phyloP scores from a whole-genome alignment of 495 filamentous ascomycete genomes.

The Cercophora scortea region DNA sequence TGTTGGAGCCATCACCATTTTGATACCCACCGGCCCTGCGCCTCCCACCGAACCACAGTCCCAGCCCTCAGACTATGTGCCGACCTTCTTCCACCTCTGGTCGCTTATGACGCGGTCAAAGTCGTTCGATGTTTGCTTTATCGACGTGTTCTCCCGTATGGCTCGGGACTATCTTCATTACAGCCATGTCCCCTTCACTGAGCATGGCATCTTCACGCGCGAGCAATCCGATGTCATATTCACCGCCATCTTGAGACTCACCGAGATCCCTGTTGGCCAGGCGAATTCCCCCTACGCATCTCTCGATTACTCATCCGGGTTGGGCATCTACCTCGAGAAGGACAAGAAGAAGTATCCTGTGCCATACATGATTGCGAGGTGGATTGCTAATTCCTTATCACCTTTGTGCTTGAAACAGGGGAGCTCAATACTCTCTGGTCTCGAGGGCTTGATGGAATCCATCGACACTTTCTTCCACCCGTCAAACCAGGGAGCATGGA shows the following conservation, averaged over 20 bases:
- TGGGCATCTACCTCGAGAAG: conserved; percentile 78
- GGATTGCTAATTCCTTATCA: conserved; percentile 91
- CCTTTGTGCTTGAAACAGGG: conserved; percentile 71
- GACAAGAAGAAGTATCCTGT: conserved; percentile 89
- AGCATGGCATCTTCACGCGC: conserved; percentile 83
- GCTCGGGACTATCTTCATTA: conserved; percentile 73
- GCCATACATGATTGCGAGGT: conserved; percentile 86
- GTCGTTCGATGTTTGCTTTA: conserved; percentile 74
- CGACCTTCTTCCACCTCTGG: conserved; percentile 94
- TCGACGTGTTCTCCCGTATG: conserved; percentile 83
- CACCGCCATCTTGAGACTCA: conserved; percentile 77
- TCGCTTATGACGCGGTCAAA: conserved; percentile 86
- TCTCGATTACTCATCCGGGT: conserved; percentile 74
- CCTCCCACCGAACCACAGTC: conserved; percentile 63
- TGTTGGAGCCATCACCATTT: conserved; percentile 70
- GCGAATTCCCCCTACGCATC: conserved; percentile 86
- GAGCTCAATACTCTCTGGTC: conserved; percentile 71
- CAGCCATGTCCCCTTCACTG: conserved; percentile 68
- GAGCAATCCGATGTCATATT: conserved; percentile 92
- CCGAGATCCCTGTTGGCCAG: conserved; percentile 96
- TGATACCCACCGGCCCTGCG: conserved; percentile 79
- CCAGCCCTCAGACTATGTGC: conserved; percentile 74
- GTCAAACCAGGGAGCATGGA: conserved; percentile 92
- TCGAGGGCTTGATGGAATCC: conserved; percentile 91
- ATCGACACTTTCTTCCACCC: conserved; percentile 99